Conservation (phyloP, 176 grass and related monocot species). For the Aechmea fasciata region DNA sequence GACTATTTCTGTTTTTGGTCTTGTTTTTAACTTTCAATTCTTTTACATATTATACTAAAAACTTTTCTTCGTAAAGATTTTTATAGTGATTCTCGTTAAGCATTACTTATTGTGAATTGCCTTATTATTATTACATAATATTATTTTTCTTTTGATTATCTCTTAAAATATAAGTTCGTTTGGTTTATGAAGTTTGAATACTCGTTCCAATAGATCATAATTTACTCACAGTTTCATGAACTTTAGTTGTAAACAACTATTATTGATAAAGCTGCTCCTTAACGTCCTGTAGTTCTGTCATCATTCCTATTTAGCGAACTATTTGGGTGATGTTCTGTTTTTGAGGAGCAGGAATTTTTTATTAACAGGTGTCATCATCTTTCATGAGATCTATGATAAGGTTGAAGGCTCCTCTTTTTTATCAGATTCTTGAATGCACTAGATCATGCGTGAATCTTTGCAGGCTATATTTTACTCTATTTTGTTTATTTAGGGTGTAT, state of each 20-base stretch:
- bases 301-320: slow-evolving; percentile 22
- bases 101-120: slow-evolving; percentile 1
- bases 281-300: slow-evolving; percentile 44
- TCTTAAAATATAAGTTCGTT: background rate
- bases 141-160: slow-evolving; percentile 5
- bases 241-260: background rate
- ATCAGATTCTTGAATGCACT: slow-evolving; percentile 5
- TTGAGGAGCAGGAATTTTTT: slow-evolving; percentile 31
- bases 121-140: background rate
- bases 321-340: slow-evolving; percentile 37
- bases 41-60: no score
- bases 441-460: background rate
- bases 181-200: background rate
- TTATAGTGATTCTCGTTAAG: background rate
- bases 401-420: slow-evolving; percentile 3
- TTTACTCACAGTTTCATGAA: background rate
- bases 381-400: slow-evolving; percentile 19
- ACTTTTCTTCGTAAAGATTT: no score
- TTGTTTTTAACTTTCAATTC: background rate
- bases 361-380: slow-evolving; percentile 53
- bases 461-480: background rate
- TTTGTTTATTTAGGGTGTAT: no score
- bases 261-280: slow-evolving; percentile 46
- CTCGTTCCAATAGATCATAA: background rate
- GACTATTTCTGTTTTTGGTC: slow-evolving; percentile 8